These are phyloP conservation scores for Zygoascus sp. DNA, from an alignment of 1,139 yeast genomes.

Conservation along the genomic window DNA sequence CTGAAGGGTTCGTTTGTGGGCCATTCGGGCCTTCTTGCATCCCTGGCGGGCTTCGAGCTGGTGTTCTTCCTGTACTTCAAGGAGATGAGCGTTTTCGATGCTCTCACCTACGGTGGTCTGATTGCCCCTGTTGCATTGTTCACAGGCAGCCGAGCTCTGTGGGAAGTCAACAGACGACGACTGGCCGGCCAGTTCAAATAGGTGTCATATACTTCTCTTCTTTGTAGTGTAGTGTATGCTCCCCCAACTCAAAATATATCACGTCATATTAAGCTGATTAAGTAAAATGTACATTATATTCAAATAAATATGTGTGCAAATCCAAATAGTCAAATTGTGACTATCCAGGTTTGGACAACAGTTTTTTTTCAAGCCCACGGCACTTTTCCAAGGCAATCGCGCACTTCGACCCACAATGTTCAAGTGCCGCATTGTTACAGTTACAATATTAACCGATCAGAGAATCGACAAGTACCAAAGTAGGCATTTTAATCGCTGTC, in stretches of 20 bases:
- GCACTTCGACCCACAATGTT: no score
- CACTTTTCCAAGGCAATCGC: no score
- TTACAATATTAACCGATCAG: no score
- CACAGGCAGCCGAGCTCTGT: conserved; percentile 63
- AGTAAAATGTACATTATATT: not conserved
- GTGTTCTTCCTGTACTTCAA: conserved; percentile 64
- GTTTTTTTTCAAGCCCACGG: no score
- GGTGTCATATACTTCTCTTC: no score
- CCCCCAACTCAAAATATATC: not conserved
- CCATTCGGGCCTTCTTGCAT: conserved; percentile 44
- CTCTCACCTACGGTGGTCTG: conserved; percentile 50
- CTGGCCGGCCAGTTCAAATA: conserved; percentile 19
- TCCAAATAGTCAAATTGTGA: no score
- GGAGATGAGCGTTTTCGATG: conserved; percentile 66
- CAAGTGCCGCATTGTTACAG: no score
- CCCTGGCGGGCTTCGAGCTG: conserved; percentile 57
- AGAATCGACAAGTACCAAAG: no score
- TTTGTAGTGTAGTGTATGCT: no score
- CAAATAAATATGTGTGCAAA: not conserved
- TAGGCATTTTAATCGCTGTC: conserved; percentile 42
- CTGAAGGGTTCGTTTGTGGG: conserved; percentile 37
- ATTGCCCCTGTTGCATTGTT: conserved; percentile 55
- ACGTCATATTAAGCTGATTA: not conserved
- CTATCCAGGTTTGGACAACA: no score
- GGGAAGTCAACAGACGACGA: conserved; percentile 31